Evolutionary conservation across 805 yeast genomes (phyloP).

Genomic region (Danielia oregonensis): DNA sequence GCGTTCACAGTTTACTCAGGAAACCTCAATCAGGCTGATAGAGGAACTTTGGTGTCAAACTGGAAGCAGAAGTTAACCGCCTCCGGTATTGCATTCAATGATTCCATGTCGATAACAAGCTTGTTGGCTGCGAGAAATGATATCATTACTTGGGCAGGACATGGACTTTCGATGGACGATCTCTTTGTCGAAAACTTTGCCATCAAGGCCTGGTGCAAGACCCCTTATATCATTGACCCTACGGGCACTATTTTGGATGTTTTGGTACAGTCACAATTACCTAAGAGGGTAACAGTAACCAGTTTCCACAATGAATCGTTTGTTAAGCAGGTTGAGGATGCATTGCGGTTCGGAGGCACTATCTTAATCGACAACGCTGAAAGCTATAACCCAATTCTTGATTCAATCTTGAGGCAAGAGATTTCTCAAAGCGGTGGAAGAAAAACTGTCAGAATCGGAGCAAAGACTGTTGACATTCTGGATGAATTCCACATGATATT

Average conservation of each 20-base stretch:
- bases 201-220: conserved; percentile 39
- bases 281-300: conserved; percentile 46
- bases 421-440: conserved; percentile 68
- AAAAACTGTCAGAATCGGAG: conserved; percentile 55
- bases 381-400: conserved; percentile 68
- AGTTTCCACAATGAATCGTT: conserved; percentile 72
- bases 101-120: conserved; percentile 27
- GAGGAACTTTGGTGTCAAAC: conserved; percentile 30
- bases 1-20: conserved; percentile 64
- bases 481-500: conserved; percentile 58
- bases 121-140: conserved; percentile 41
- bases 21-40: conserved; percentile 43
- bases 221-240: conserved; percentile 75
- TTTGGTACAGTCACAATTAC: conserved; percentile 25
- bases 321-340: conserved; percentile 68
- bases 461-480: conserved; percentile 62
- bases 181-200: conserved; percentile 61
- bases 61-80: conserved; percentile 37
- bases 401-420: conserved; percentile 59
- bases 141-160: conserved; percentile 46
- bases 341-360: conserved; percentile 77
- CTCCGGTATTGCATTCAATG: conserved; percentile 38
- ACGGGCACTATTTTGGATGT: conserved; percentile 32
- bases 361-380: conserved; percentile 79
- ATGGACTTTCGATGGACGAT: conserved; percentile 56